phyloP scores from a whole-genome alignment of 352 stramenopile species.

The Pythium aquatile region DNA sequence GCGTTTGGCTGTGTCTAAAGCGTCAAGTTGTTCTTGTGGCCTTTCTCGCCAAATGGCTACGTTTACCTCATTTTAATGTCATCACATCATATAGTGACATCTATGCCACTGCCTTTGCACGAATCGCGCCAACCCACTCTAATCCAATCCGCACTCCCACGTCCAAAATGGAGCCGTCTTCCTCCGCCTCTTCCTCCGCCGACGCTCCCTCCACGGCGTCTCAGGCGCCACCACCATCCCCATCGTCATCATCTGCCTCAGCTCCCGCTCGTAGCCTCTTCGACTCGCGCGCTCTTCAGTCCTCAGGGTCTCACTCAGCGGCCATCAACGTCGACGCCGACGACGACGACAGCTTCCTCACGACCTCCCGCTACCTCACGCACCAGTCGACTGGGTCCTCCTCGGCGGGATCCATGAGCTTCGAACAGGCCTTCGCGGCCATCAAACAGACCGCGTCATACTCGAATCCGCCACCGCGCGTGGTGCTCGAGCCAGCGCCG shows the following conservation, averaged over 20 bases:
- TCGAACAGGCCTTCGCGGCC: slow-evolving; percentile 52
- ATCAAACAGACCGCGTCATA: slow-evolving; percentile 63
- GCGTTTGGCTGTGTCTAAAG: no score
- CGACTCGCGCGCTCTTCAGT: slow-evolving; percentile 18
- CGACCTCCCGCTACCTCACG: slow-evolving; percentile 21
- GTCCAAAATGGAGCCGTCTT: no score
- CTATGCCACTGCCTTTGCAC: no score
- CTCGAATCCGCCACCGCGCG: slow-evolving; percentile 20
- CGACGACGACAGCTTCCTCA: slow-evolving; percentile 21
- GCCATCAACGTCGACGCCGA: slow-evolving; percentile 9
- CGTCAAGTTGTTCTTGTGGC: no score
- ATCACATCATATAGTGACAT: no score
- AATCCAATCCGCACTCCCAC: no score
- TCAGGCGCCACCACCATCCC: no score
- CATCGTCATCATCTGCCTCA: neutral
- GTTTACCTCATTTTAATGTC: no score
- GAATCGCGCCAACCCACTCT: no score
- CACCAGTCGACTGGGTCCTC: slow-evolving; percentile 7
- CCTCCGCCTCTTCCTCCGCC: no score
- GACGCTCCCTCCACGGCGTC: neutral
- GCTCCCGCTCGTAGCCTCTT: slow-evolving; percentile 18
- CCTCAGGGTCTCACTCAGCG: neutral
- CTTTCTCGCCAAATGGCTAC: no score
- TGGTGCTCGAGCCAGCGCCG: slow-evolving; percentile 17
- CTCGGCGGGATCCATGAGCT: slow-evolving; percentile 4